These are phyloP conservation scores for Leishmania tropica DNA, from an alignment of 208 protist species.

Conservation along the genomic window DNA sequence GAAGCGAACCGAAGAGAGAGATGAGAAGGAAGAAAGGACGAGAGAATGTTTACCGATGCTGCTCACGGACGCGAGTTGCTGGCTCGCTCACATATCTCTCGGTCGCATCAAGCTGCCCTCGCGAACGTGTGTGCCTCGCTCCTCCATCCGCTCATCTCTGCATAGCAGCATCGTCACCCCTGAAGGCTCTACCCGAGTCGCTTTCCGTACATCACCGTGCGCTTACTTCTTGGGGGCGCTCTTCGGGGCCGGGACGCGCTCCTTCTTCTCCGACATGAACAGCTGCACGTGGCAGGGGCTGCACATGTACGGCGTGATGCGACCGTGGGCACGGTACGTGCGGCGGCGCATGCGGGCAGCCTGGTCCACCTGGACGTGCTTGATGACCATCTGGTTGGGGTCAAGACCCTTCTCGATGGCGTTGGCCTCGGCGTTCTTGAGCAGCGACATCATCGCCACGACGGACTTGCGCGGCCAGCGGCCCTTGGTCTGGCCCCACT, in stretches of 20 bases:
- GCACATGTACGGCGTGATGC: slow-evolving; percentile 95
- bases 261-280: slow-evolving; percentile 83
- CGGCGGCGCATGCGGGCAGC: slow-evolving; percentile 92
- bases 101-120: background rate
- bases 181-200: background rate
- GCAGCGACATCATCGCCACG: slow-evolving; percentile 86
- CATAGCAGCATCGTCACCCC: background rate
- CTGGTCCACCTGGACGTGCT: slow-evolving; percentile 93
- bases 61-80: background rate
- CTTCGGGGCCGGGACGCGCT: slow-evolving; percentile 75
- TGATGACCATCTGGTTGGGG: slow-evolving; percentile 91
- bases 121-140: too few relatives aligned
- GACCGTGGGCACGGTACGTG: slow-evolving; percentile 96
- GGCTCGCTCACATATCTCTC: background rate
- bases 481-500: slow-evolving; percentile 92
- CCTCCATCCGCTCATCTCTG: background rate
- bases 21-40: background rate
- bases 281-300: slow-evolving; percentile 91
- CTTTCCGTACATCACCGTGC: background rate
- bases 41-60: background rate
- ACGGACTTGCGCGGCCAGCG: slow-evolving; percentile 96
- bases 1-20: background rate
- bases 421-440: slow-evolving; percentile 95
- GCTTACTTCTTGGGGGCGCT: slow-evolving; percentile 79
- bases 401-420: slow-evolving; percentile 92